These are phyloP conservation scores for Trametes coccinea DNA, from an alignment of 768 basidiomycete species.

Conservation along the genomic window DNA sequence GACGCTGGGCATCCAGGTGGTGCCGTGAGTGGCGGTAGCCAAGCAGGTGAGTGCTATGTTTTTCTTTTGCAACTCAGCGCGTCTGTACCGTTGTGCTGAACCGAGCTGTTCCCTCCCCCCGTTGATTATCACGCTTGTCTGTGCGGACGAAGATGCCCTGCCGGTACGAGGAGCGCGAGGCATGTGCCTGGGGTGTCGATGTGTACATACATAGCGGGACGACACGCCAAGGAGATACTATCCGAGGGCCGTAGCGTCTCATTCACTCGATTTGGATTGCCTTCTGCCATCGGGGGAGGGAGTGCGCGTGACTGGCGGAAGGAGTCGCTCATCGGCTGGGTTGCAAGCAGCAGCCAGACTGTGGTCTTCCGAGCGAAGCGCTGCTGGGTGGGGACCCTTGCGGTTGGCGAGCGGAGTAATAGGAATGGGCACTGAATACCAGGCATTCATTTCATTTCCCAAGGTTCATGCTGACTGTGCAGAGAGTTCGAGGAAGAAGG, in stretches of 20 bases:
- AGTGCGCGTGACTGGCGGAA: constrained; percentile 17
- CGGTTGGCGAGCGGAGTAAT: constrained; percentile 9
- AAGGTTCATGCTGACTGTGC: constrained; percentile 24
- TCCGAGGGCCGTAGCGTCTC: constrained; percentile 22
- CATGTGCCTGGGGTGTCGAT: constrained; percentile 18
- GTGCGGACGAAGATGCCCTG: constrained; percentile 15
- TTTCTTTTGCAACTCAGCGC: constrained; percentile 8
- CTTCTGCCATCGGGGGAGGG: constrained; percentile 15
- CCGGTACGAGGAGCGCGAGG: constrained; percentile 11
- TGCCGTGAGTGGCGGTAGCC: constrained; percentile 58
- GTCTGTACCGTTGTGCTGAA: constrained; percentile 19
- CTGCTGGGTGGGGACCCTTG: background rate
- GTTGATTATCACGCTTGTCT: constrained; percentile 17
- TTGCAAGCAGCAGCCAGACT: background rate
- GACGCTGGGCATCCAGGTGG: constrained; percentile 87
- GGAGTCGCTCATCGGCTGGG: background rate
- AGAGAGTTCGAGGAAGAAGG: constrained; percentile 22
- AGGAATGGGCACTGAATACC: background rate
- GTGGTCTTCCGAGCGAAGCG: constrained; percentile 8
- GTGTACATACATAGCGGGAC: constrained; percentile 22
- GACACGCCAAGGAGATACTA: constrained; percentile 20
- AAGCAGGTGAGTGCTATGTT: constrained; percentile 6
- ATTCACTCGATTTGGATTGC: constrained; percentile 5
- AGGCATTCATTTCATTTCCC: constrained; percentile 14
- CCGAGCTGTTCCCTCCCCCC: constrained; percentile 9